A percentile compares a stretch with the other conserved stretches of the same genome.
Conservation (phyloP, 805 yeast genomes). For the Saccharomycopsis sp. region DNA sequence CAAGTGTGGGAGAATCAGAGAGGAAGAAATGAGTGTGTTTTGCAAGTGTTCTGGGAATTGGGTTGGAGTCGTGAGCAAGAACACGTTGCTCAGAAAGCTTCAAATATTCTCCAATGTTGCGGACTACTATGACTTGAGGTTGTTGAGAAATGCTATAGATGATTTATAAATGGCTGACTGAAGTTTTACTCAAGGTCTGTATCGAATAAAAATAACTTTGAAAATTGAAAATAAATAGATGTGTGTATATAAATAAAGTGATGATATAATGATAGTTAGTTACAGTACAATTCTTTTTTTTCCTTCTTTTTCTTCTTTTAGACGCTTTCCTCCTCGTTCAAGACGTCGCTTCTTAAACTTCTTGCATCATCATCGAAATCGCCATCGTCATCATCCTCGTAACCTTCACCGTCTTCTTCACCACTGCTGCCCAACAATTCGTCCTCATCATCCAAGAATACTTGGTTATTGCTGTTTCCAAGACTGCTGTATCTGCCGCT, state of each 20-base stretch:
- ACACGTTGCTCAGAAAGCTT: slow-evolving; percentile 37
- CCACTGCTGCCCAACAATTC: slow-evolving; percentile 18
- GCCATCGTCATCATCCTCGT: slow-evolving; percentile 14
- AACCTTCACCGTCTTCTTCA: slow-evolving; percentile 17
- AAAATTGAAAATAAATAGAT: no score
- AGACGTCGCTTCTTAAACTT: slow-evolving; percentile 13
- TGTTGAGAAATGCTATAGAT: no score
- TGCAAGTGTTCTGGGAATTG: slow-evolving; percentile 89
- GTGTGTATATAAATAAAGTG: not conserved
- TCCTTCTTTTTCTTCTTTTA: not conserved
- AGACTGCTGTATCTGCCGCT: slow-evolving; percentile 13
- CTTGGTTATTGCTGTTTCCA: slow-evolving; percentile 4
- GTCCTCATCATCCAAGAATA: slow-evolving; percentile 20
- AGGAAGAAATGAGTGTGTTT: slow-evolving; percentile 57
- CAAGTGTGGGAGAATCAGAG: slow-evolving; percentile 63
- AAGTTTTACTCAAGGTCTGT: no score
- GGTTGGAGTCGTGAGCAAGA: slow-evolving; percentile 46
- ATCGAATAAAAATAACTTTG: no score
- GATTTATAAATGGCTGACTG: no score
- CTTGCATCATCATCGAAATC: slow-evolving; percentile 20
- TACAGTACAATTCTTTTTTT: not conserved
- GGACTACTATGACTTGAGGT: slow-evolving; percentile 46
- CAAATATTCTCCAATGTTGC: slow-evolving; percentile 52
- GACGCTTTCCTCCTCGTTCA: not conserved
- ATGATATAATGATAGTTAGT: not conserved